These are phyloP conservation scores for Penicillium sp. DNA, from an alignment of 2,329 filamentous ascomycete species.

Conservation along the genomic window DNA sequence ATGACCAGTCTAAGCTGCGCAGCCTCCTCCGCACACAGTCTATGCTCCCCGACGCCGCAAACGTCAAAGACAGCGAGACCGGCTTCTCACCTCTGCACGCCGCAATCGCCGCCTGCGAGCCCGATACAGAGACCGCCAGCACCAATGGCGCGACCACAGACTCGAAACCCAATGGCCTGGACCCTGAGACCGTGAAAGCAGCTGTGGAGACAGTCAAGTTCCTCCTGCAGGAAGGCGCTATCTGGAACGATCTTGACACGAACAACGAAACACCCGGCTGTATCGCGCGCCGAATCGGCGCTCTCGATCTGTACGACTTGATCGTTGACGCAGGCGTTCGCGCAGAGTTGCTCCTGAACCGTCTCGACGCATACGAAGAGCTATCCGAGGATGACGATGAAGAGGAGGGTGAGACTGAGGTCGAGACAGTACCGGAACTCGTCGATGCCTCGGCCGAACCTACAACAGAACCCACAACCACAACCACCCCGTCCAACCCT, in stretches of 20 bases:
- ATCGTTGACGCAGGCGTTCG: constrained; percentile 88
- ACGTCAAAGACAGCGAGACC: constrained; percentile 78
- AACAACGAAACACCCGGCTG: constrained; percentile 91
- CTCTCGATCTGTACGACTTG: constrained; percentile 70
- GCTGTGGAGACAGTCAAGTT: constrained; percentile 55
- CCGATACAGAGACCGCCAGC: constrained; percentile 30
- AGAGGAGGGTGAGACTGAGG: constrained; percentile 9
- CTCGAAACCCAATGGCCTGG: constrained; percentile 48
- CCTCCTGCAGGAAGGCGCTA: constrained; percentile 81
- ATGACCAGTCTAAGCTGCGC: constrained; percentile 66
- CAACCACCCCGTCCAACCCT: constrained; percentile 20
- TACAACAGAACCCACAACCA: constrained; percentile 6
- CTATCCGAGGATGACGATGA: constrained; percentile 47
- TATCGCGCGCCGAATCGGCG: constrained; percentile 67
- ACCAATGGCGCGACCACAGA: constrained; percentile 2
- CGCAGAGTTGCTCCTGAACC: constrained; percentile 79
- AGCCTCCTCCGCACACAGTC: constrained; percentile 61
- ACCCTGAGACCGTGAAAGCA: constrained; percentile 43
- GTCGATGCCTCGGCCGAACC: constrained; percentile 21
- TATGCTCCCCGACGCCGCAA: constrained; percentile 56
- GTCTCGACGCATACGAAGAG: constrained; percentile 77
- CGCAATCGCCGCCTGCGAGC: constrained; percentile 72
- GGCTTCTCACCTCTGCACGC: constrained; percentile 87
- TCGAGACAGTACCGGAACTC: constrained; percentile 22
- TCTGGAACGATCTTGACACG: constrained; percentile 92